A percentile compares a stretch with the other conserved stretches of the same genome.
These are phyloP conservation scores for Syzygium malaccense DNA, from an alignment of 441 rosid species.

Conservation along the genomic window DNA sequence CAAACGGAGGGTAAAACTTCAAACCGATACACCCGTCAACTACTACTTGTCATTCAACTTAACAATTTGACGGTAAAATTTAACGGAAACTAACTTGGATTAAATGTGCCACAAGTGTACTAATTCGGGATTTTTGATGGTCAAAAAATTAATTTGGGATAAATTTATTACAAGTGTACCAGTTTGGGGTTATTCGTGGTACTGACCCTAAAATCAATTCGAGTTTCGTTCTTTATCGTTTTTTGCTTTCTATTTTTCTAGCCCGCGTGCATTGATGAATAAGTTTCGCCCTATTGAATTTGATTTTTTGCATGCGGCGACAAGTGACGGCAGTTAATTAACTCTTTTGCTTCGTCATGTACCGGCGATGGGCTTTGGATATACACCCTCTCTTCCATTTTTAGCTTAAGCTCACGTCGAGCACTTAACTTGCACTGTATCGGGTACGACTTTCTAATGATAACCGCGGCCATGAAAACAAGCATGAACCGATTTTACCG, in stretches of 20 bases:
- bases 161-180: no score
- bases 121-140: no score
- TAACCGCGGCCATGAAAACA: no score
- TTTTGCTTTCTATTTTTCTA: background rate
- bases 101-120: no score
- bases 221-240: background rate
- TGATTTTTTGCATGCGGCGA: no score
- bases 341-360: background rate
- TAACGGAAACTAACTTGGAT: no score
- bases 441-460: background rate
- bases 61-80: no score
- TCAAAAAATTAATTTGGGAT: no score
- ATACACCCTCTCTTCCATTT: background rate
- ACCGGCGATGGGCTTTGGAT: background rate
- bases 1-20: no score
- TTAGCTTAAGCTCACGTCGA: background rate
- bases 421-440: background rate
- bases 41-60: no score
- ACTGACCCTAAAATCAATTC: background rate
- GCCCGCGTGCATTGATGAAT: background rate
- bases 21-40: no score
- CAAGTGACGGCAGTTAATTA: background rate
- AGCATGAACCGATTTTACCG: background rate
- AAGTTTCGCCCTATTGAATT: background rate
- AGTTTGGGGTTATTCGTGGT: no score